Base-by-base conservation (phyloP, 192 early-diverging fungal genomes). In the Cladochytrium replicatum region DNA sequence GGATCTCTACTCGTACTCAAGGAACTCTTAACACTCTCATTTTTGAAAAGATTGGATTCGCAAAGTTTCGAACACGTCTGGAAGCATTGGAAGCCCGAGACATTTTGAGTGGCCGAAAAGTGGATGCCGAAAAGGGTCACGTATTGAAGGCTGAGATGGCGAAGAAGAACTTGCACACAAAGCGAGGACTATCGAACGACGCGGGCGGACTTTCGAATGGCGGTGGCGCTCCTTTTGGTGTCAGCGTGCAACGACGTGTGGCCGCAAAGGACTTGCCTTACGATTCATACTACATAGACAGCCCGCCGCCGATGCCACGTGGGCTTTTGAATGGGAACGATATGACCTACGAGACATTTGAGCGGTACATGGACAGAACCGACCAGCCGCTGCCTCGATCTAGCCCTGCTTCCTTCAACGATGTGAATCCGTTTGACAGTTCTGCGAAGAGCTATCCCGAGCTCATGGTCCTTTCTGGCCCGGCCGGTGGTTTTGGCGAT, bases 111-210 rank as follows among this genome's bases (percentile, higher is more conserved):
- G 94, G 94, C 1, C 75, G 87, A 50, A 89, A 86, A 54, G 82
- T 94, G 23, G 93, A 95, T 60, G 82, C 85, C 6, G 89, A 95
- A 49, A 77, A 78, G 39, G 86, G 86, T 9, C 75, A 74, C 34
- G 62, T 85, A 23, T 78, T 99, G 31, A 99, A 99, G 67, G 96
- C 93, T 0, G 93, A 97, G 58, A 90, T 99, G 87, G 96, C 96
- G 28, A 96, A 95, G 60, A 97, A 96, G 74, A 96, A 99, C 58
- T 73, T 99, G 44, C 89, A 93, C 68, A 91, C 87, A 43, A 88
- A 86, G 53, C 80, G 91, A 38, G 86, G 84, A 3, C 63, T 81
- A 28, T 82, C 82, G 23, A 78, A 65, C 39, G 68, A n/a, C n/a
- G n/a, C n/a, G n/a, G n/a, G n/a, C 61, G 32, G 59, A 27, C 58